phyloP scores from a whole-genome alignment of 78 protist species.

The Guillardia theta region DNA sequence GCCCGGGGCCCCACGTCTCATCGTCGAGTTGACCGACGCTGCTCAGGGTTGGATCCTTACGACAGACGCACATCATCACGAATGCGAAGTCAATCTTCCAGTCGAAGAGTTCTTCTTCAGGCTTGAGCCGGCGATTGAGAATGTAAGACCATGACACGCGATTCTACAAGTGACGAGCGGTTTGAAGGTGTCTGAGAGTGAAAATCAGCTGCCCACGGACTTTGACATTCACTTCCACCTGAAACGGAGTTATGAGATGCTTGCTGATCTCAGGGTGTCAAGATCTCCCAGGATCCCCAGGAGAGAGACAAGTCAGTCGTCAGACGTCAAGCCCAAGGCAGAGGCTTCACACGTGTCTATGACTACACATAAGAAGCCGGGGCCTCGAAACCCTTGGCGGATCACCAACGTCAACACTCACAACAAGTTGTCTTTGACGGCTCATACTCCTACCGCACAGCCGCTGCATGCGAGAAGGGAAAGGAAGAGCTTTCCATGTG shows the following conservation, averaged over 20 bases:
- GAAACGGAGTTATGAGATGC: background rate
- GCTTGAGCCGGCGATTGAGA: background rate
- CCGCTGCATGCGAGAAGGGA: too few relatives aligned
- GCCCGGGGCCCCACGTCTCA: background rate
- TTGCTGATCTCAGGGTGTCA: background rate
- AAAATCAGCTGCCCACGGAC: background rate
- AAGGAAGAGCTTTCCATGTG: too few relatives aligned
- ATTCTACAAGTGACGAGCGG: background rate
- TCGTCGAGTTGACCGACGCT: background rate
- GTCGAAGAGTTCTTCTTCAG: background rate
- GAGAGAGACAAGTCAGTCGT: too few relatives aligned
- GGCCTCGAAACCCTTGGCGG: too few relatives aligned
- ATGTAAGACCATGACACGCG: background rate
- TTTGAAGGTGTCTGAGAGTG: background rate
- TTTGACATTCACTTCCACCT: background rate
- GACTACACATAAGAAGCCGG: too few relatives aligned
- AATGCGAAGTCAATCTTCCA: background rate
- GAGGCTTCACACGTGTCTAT: too few relatives aligned
- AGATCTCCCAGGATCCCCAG: too few relatives aligned
- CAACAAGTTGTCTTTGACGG: too few relatives aligned
- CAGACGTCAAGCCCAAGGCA: too few relatives aligned
- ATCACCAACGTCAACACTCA: too few relatives aligned
- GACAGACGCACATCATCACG: background rate
- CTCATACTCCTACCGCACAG: too few relatives aligned
- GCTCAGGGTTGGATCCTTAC: background rate